Base-by-base conservation (phyloP, 2,329 filamentous ascomycete species). In the Colletotrichum nymphaeae region DNA sequence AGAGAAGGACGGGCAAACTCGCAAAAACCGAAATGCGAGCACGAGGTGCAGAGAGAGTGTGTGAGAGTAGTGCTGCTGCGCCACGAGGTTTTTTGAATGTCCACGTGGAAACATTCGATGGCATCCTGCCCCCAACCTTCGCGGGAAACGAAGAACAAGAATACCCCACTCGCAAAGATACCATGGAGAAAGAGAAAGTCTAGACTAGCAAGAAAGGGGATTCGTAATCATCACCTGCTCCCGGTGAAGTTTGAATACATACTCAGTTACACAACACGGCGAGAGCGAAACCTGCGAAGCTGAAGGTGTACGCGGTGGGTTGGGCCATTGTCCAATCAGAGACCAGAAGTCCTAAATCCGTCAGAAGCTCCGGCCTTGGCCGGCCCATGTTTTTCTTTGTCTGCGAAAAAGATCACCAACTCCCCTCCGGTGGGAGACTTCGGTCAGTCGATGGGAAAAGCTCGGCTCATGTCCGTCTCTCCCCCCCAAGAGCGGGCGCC, bases 301-400 rank as follows among this genome's bases (percentile, higher is more conserved):
- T 42, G 37, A 24, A 26, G 24, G 24, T 7, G 24, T 30, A 32
- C 16, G 26, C 26, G 16, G 24, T 16, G 28, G 42, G 12, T 5
- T n/a, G 46, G 30, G 28, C 60, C 26, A 53, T 24, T 53, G 32
- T 19, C 49, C 63, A 65, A 65, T 56, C 63, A 37, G 9, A 37
- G 32, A 4, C 4, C 16, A 22, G n/a, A 37, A 32, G 30, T 49
- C 49, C 14, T 5, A 11, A 3, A 4, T 30, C 5, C 63, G 14
- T 19, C 49, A 42, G 9, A 19, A 12, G 26, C n/a, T 59, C 32
- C 42, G 58, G 66, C 46, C 66, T 68, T 68, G 58, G 67, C 67
- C 32, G 49, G 67, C 59, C 56, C 55, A 32, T 9, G 14, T 26
- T 30, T 63, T 63, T 63, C 28, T 68, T 35, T 63, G 57, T 56